These are phyloP conservation scores for Scheffersomyces segobiensis DNA, from an alignment of 1,139 yeast genomes.

Conservation along the genomic window DNA sequence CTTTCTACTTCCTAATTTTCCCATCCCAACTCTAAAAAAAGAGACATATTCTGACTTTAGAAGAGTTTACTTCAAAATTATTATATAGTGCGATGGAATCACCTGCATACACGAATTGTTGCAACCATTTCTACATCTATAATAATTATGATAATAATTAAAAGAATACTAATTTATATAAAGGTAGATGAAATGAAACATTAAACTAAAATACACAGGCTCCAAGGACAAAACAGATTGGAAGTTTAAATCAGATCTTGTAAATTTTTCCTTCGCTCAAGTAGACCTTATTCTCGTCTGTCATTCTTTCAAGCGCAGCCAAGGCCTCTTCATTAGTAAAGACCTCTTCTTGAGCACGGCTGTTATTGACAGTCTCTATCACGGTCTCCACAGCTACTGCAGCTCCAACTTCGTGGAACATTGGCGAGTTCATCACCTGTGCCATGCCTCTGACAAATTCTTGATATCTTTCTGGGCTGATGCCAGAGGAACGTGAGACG, in stretches of 20 bases:
- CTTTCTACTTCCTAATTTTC: background rate
- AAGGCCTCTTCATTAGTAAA: slow-evolving; percentile 53
- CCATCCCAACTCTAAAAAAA: background rate
- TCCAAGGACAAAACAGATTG: background rate
- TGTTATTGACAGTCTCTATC: slow-evolving; percentile 48
- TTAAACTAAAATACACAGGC: background rate
- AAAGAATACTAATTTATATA: background rate
- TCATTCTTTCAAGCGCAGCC: slow-evolving; percentile 55
- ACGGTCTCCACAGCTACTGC: slow-evolving; percentile 46
- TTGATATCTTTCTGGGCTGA: slow-evolving; percentile 52
- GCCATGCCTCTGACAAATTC: slow-evolving; percentile 49
- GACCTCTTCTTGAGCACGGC: slow-evolving; percentile 60
- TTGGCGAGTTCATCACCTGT: slow-evolving; percentile 43
- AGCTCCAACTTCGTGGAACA: slow-evolving; percentile 45
- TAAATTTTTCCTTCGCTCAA: slow-evolving; percentile 63
- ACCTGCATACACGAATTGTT: background rate
- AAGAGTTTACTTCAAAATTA: background rate
- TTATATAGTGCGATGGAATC: background rate
- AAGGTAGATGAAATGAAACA: background rate
- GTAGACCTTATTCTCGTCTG: slow-evolving; percentile 58
- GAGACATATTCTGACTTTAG: background rate
- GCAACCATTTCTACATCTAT: background rate
- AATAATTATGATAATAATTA: too few species aligned
- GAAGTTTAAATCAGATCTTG: slow-evolving; percentile 38
- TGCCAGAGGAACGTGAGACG: slow-evolving; percentile 11